A percentile compares a stretch with the other conserved stretches of the same genome.
These are phyloP conservation scores for Elsinoe perseae DNA, from an alignment of 2,329 filamentous ascomycete genomes.

Conservation along the genomic window DNA sequence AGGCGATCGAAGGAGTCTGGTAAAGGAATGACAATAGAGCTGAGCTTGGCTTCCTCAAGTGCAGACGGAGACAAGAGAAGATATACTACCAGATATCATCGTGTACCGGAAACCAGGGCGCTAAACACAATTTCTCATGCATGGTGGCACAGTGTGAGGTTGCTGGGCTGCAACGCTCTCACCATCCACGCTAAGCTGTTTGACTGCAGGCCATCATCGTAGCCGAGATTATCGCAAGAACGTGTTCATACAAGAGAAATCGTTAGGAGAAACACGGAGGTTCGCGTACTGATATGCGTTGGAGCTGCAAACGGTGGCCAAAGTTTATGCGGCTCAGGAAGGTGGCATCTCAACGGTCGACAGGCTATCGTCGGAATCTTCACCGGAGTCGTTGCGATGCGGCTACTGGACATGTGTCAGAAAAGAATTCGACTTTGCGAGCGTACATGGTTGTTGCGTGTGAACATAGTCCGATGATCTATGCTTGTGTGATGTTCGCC, in stretches of 20 bases:
- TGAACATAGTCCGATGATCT: no score
- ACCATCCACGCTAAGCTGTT: not conserved
- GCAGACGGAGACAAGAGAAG: not conserved
- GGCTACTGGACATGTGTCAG: not conserved
- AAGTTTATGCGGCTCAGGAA: not conserved
- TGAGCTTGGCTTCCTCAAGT: not conserved
- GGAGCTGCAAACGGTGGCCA: not conserved
- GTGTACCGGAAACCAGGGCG: not conserved
- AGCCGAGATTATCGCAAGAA: not conserved
- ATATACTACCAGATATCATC: not conserved
- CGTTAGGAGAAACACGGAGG: not conserved
- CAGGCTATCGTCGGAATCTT: not conserved
- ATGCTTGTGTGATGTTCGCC: no score
- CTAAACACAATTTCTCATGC: not conserved
- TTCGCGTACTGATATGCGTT: not conserved
- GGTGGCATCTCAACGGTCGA: not conserved
- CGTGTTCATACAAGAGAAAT: not conserved
- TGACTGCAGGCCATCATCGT: not conserved
- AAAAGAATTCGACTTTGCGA: no score
- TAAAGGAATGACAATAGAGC: not conserved
- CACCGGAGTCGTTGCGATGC: not conserved
- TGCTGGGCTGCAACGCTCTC: not conserved
- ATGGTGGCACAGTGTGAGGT: not conserved
- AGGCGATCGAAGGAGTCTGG: not conserved
- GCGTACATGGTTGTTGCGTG: no score